Evolutionary conservation across 768 basidiomycete genomes (phyloP), one percentile per base, ranked within the genome.

Genomic region (Xerocomus spinulosus): DNA sequence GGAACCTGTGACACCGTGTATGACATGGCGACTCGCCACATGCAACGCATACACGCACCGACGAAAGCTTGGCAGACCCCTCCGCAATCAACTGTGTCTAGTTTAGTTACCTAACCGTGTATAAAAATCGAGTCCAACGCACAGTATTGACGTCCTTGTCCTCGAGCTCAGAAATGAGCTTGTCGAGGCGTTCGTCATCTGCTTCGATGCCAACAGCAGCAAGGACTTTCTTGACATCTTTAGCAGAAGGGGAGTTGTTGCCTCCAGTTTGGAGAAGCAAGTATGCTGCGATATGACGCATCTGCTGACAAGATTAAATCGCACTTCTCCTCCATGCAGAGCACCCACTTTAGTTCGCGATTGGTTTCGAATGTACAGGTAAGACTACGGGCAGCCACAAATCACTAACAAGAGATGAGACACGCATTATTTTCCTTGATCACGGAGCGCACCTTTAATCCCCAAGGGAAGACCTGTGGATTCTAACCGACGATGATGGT

Each of bases 181-280:
- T 86, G 47, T 78, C 70, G 62, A 97, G 77, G 57, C 88, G 85
- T 35, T 79, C 81, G 3, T 87, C 80, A 57, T 99, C 93, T 37
- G 82, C 77, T 67, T 95, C 92, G 59, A 96, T 85, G 61, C 90
- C 92, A 61, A 92, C 96, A 53, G 85, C 75, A 46, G 62, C 70
- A 59, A 99, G 84, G 64, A 98, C 82, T 62, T 83, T 83, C 75
- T 83, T 92, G 75, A 99, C 77, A 68, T 97, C 94, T 38, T 63
- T 78, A 46, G 88, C 89, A 51, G 85, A 83, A 54, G 96, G 94
- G 54, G 79, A 81, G 61, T 83, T 73, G 65, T 97, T 97, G 47
- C 96, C 96, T 58, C 92, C 96, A 67, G 83, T 80, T 70, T 88
- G 87, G 74, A 97, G 92, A 68, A 99, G 92, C 51, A 99, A 83